These are phyloP conservation scores for Amanita subjunquillea DNA, from an alignment of 768 basidiomycete species.

Conservation along the genomic window DNA sequence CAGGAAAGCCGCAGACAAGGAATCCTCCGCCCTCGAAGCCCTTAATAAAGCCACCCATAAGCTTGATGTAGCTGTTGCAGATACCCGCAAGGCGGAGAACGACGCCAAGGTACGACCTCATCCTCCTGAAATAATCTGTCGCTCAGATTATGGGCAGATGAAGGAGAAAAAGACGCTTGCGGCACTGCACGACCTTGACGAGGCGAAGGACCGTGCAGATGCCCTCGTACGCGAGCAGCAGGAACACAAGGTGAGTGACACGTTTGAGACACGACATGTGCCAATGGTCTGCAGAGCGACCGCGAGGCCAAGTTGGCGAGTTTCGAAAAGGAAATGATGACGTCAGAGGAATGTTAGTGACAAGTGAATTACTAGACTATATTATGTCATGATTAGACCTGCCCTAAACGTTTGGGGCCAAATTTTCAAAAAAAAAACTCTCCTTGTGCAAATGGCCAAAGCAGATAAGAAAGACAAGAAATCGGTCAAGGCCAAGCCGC, in stretches of 20 bases:
- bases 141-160: background rate
- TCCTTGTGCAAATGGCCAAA: constrained; percentile 30
- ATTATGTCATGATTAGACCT: constrained; percentile 16
- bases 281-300: background rate
- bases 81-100: constrained; percentile 30
- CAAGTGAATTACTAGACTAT: too few relatives aligned
- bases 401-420: constrained; percentile 20
- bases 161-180: background rate
- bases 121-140: background rate
- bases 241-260: background rate
- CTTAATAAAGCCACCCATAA: constrained; percentile 42
- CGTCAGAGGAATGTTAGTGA: background rate
- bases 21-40: constrained; percentile 38
- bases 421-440: constrained; percentile 10
- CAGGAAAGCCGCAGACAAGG: constrained; percentile 36
- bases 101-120: constrained; percentile 26
- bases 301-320: background rate
- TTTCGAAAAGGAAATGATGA: background rate
- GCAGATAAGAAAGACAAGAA: constrained; percentile 37
- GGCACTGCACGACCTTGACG: background rate
- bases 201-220: background rate
- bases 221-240: constrained; percentile 2
- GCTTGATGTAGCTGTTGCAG: constrained; percentile 37
- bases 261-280: too few relatives aligned
- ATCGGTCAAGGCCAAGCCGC: constrained; percentile 18